Percentiles rank a stretch among this genome's conserved stretches.
phyloP scores from a whole-genome alignment of 73 alveolate genomes.

The Stentor roeselii region DNA sequence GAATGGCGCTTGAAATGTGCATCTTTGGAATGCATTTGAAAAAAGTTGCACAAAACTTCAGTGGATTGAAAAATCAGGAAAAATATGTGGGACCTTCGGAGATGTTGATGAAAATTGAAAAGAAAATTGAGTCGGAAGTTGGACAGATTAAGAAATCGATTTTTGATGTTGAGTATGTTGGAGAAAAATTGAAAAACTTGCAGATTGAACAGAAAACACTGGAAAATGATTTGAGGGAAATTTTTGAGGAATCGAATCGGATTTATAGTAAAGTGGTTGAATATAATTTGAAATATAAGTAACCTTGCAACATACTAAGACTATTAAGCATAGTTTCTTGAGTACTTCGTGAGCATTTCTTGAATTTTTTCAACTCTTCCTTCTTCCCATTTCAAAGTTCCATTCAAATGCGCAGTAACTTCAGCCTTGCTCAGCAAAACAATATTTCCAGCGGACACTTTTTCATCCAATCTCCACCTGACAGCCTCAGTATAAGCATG shows the following conservation, averaged over 20 bases:
- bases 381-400: background rate
- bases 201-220: background rate
- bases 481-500: conserved; percentile 15
- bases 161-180: background rate
- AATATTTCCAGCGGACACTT: conserved; percentile 18
- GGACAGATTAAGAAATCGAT: too few species aligned
- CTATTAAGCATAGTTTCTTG: too few species aligned
- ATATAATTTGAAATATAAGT: too few species aligned
- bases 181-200: background rate
- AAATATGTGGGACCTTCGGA: background rate
- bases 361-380: background rate
- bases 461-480: conserved; percentile 36
- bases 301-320: too few species aligned
- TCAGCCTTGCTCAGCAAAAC: conserved; percentile 38
- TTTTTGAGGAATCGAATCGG: background rate
- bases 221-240: background rate
- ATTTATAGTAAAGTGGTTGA: background rate
- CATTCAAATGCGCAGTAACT: conserved; percentile 17
- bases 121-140: background rate
- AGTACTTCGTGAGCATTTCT: background rate
- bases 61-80: background rate
- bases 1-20: background rate
- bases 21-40: background rate
- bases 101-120: background rate
- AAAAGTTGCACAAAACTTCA: background rate